Evolutionary conservation across 2,329 filamentous ascomycete species (phyloP).

Genomic region (Hysterium pulicare): DNA sequence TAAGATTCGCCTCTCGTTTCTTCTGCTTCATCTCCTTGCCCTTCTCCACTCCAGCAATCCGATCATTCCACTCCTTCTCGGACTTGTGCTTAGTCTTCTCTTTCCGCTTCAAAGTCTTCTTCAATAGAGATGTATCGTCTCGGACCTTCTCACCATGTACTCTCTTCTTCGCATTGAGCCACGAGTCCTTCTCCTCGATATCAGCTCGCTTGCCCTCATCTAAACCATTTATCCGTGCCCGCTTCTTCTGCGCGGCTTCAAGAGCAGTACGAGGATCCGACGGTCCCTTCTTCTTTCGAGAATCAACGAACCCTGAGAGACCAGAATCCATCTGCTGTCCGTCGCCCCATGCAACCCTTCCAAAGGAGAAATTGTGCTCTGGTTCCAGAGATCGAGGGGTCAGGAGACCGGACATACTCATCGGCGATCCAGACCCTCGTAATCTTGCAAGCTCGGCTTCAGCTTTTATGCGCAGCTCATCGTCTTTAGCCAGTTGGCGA

Average conservation of each 20-base stretch:
- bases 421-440: slow-evolving; percentile 57
- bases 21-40: slow-evolving; percentile 49
- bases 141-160: slow-evolving; percentile 86
- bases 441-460: slow-evolving; percentile 55
- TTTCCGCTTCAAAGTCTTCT: slow-evolving; percentile 93
- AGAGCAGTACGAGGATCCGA: slow-evolving; percentile 83
- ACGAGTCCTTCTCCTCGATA: slow-evolving; percentile 88
- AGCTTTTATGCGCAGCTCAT: slow-evolving; percentile 64
- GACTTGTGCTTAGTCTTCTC: slow-evolving; percentile 88
- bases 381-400: slow-evolving; percentile 51
- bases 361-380: slow-evolving; percentile 78
- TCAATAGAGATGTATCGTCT: slow-evolving; percentile 76
- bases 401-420: slow-evolving; percentile 43
- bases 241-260: slow-evolving; percentile 81
- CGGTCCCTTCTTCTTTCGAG: slow-evolving; percentile 74
- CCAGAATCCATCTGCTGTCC: slow-evolving; percentile 75
- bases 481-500: slow-evolving; percentile 70
- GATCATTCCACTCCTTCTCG: slow-evolving; percentile 71
- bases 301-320: slow-evolving; percentile 59
- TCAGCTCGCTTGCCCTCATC: slow-evolving; percentile 79
- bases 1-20: slow-evolving; percentile 54
- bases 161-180: slow-evolving; percentile 85
- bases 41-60: slow-evolving; percentile 44
- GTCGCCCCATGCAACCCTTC: slow-evolving; percentile 85
- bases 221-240: slow-evolving; percentile 71